A percentile compares a stretch with the other conserved stretches of the same genome.
Conservation (phyloP, 768 basidiomycete species). For the Arthromyces matolae region DNA sequence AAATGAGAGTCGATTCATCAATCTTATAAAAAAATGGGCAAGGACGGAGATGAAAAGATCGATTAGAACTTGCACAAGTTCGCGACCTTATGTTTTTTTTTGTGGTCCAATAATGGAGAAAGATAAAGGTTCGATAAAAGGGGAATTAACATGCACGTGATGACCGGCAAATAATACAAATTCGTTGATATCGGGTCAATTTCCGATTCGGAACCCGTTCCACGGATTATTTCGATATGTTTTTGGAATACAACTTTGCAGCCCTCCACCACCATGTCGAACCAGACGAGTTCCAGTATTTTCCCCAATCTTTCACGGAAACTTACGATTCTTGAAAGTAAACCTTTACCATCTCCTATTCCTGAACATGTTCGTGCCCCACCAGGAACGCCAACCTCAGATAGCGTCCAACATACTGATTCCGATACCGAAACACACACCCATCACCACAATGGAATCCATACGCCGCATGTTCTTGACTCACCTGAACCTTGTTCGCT, state of each 20-base stretch:
- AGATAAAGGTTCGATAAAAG: background rate
- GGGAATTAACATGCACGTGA: too few relatives aligned
- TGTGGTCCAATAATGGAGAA: too few relatives aligned
- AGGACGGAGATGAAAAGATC: background rate
- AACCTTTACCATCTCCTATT: constrained; percentile 4
- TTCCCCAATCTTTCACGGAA: constrained; percentile 2
- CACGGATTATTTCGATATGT: background rate
- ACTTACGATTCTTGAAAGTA: constrained; percentile 5
- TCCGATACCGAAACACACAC: background rate
- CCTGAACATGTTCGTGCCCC: constrained; percentile 11
- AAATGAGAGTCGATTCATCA: background rate
- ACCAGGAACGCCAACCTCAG: constrained; percentile 13
- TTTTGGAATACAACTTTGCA: background rate
- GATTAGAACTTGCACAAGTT: too few relatives aligned
- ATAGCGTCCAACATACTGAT: background rate
- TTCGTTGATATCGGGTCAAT: background rate
- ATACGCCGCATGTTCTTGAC: background rate
- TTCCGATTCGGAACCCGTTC: background rate
- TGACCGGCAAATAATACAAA: too few relatives aligned
- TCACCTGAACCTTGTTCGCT: background rate
- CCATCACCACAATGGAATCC: background rate
- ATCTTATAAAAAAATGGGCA: background rate
- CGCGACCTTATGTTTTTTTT: too few relatives aligned
- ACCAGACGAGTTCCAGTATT: background rate
- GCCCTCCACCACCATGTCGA: background rate